phyloP scores from a whole-genome alignment of 2,329 filamentous ascomycete species.

The Pezicula neosporulosa region DNA sequence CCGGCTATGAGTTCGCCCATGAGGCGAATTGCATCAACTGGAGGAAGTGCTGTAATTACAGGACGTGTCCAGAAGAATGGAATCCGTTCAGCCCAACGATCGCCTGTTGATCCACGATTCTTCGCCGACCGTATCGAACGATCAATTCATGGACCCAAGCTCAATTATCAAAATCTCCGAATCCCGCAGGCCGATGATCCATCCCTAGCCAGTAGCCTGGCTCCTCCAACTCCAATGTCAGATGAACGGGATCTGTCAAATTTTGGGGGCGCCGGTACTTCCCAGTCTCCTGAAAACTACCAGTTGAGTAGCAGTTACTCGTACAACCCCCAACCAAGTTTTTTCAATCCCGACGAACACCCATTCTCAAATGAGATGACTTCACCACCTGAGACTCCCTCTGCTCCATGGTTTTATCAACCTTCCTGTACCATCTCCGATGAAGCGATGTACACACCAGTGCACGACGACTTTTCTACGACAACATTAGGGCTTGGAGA shows the following conservation, averaged over 20 bases:
- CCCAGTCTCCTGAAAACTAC: conserved; percentile 17
- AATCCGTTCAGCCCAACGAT: conserved; percentile 26
- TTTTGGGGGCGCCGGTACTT: conserved; percentile 6
- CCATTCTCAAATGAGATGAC: not conserved
- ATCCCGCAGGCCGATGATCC: conserved; percentile 18
- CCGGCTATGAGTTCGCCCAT: conserved; percentile 24
- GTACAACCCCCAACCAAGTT: not conserved
- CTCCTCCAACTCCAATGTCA: conserved; percentile 29
- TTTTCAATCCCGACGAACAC: not conserved
- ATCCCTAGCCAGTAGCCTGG: conserved; percentile 26
- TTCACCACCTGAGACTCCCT: conserved; percentile 1
- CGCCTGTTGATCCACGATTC: conserved; percentile 24
- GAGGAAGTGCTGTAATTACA: conserved; percentile 23
- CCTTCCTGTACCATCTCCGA: conserved; percentile 23
- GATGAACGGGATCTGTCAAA: too few relatives aligned
- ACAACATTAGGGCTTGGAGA: conserved; percentile 13
- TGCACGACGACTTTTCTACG: conserved; percentile 18
- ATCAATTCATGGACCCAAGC: too few relatives aligned
- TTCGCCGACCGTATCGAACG: conserved; percentile 25
- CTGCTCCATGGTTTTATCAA: conserved; percentile 18
- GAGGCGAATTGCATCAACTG: conserved; percentile 27
- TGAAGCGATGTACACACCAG: conserved; percentile 25
- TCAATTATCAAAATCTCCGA: conserved; percentile 19
- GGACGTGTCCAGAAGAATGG: conserved; percentile 26
- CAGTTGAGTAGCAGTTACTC: not conserved